Conservation (phyloP, 345 rosid genomes). For the Adansonia digitata region DNA sequence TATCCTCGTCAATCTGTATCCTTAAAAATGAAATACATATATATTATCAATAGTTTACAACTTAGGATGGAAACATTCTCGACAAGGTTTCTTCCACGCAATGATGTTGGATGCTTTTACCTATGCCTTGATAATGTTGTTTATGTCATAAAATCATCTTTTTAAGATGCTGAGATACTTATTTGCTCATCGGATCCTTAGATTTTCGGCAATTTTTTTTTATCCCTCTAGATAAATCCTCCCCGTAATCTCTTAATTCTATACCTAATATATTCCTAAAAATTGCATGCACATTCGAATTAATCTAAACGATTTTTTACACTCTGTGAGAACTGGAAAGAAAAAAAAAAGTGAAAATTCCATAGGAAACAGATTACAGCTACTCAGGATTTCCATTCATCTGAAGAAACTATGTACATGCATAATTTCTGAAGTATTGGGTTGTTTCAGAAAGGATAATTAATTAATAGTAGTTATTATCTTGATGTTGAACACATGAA, state of each 20-base stretch:
- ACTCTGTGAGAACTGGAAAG: too few species aligned
- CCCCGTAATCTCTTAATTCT: not conserved
- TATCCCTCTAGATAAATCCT: constrained; percentile 23
- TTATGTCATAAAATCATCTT: constrained; percentile 4
- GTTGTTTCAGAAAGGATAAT: not conserved
- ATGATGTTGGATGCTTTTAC: constrained; percentile 17
- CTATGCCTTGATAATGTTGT: constrained; percentile 9
- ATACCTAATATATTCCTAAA: not conserved
- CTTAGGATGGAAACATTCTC: constrained; percentile 4
- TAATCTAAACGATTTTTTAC: not conserved
- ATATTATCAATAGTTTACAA: not conserved
- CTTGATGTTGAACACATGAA: not conserved
- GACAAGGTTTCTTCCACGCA: not conserved
- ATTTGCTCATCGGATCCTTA: constrained; percentile 23
- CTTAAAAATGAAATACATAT: not conserved
- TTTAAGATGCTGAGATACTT: constrained; percentile 33
- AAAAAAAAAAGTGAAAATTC: too few species aligned
- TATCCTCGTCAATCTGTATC: not conserved
- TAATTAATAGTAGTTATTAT: not conserved
- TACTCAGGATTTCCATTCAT: too few species aligned
- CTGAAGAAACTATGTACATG: too few species aligned
- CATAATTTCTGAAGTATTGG: not conserved
- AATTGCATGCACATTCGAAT: too few species aligned
- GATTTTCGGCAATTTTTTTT: constrained; percentile 26
- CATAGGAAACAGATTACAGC: not conserved